A percentile compares a stretch with the other conserved stretches of the same genome.
These are phyloP conservation scores for Austroboletus eburneus DNA, from an alignment of 768 basidiomycete species.

Conservation along the genomic window DNA sequence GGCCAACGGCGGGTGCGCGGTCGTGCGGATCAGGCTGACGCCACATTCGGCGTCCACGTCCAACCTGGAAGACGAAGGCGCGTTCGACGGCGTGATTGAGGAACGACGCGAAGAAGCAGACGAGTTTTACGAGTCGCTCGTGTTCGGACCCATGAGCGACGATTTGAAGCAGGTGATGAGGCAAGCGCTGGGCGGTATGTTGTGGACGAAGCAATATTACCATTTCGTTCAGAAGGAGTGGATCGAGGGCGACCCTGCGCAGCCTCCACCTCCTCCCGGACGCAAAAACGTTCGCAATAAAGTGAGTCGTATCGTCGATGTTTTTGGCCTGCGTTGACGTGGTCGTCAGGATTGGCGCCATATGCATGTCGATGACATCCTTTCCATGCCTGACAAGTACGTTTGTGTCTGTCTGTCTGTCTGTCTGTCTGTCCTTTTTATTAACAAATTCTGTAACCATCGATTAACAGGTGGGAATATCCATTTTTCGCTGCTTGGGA, in stretches of 20 bases:
- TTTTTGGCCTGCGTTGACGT: neutral
- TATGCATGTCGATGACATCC: slow-evolving; percentile 89
- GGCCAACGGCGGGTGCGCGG: slow-evolving; percentile 87
- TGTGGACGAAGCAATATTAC: slow-evolving; percentile 99
- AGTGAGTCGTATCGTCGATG: slow-evolving; percentile 37
- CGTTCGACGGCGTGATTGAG: slow-evolving; percentile 87
- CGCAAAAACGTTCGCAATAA: slow-evolving; percentile 81
- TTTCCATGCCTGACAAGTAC: slow-evolving; percentile 99
- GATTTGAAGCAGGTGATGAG: slow-evolving; percentile 96
- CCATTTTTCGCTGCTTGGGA: slow-evolving; percentile 99
- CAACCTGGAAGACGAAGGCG: slow-evolving; percentile 80
- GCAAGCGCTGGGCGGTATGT: slow-evolving; percentile 93
- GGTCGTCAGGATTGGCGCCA: slow-evolving; percentile 83
- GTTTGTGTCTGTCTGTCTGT: slow-evolving; percentile 17
- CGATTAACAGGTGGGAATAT: slow-evolving; percentile 79
- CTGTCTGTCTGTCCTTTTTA: too few relatives aligned
- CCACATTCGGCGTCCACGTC: slow-evolving; percentile 63
- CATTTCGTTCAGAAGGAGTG: slow-evolving; percentile 95
- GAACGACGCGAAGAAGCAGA: slow-evolving; percentile 91
- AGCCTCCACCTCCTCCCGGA: slow-evolving; percentile 90
- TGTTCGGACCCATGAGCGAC: slow-evolving; percentile 80
- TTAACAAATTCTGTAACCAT: slow-evolving; percentile 5
- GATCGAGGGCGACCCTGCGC: slow-evolving; percentile 93
- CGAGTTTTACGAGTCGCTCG: slow-evolving; percentile 86
- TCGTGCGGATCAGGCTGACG: slow-evolving; percentile 91